A percentile compares a stretch with the other conserved stretches of the same genome.
Conservation (phyloP, 805 yeast genomes). For the Kazachstania bromeliacearum region DNA sequence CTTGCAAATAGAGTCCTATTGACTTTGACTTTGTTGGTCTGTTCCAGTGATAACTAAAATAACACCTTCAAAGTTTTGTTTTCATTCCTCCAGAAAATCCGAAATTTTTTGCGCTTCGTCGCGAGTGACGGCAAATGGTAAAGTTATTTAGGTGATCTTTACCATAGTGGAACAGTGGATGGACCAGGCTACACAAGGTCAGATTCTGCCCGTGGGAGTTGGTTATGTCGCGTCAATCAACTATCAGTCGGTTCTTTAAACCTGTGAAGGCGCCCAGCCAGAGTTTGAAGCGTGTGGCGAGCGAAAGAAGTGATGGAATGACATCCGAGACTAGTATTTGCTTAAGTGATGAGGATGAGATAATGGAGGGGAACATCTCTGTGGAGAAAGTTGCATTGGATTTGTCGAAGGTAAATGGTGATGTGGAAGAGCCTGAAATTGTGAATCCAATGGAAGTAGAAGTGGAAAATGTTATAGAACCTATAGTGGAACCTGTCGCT, state of each 20-base stretch:
- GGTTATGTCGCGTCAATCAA: conserved; percentile 21
- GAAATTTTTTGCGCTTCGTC: background rate
- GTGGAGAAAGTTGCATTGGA: no score
- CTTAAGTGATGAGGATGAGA: conserved; percentile 4
- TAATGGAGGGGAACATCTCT: background rate
- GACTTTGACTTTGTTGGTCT: no score
- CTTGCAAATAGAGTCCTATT: no score
- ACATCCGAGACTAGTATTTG: conserved; percentile 3
- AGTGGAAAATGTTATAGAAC: background rate
- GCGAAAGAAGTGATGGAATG: background rate
- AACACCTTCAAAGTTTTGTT: no score
- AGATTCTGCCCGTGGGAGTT: background rate
- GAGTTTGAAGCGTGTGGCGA: background rate
- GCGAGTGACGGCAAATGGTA: background rate
- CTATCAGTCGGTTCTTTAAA: conserved; percentile 27
- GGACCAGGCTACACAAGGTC: background rate
- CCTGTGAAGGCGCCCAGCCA: conserved; percentile 3
- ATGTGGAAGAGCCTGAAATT: no score
- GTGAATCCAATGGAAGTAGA: no score
- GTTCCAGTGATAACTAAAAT: no score
- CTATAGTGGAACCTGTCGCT: background rate
- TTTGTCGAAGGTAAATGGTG: no score
- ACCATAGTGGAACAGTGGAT: background rate
- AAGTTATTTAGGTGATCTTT: background rate
- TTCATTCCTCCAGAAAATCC: background rate